Conservation (phyloP, 1,284 basidiomycete species). For the Mycosarcoma maydis region DNA sequence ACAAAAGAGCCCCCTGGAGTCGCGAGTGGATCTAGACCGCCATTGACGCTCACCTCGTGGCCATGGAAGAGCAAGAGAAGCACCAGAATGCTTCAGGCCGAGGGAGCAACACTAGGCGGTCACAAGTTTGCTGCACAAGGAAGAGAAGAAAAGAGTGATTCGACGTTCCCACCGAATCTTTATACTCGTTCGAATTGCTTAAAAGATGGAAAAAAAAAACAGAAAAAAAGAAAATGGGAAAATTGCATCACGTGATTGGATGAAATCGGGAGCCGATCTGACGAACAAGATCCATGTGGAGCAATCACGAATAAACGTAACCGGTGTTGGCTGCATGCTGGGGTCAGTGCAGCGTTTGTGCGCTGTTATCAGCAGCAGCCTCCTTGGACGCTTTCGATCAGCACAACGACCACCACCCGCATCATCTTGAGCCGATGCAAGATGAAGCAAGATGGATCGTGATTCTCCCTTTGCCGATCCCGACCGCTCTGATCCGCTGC, state of each 20-base stretch:
- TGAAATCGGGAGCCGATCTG: no score
- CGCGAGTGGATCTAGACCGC: constrained; percentile 52
- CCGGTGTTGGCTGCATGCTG: no score
- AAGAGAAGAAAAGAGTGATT: constrained; percentile 38
- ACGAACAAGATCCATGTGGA: no score
- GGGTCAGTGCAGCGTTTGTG: no score
- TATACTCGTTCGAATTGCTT: no score
- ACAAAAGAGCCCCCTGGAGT: constrained; percentile 43
- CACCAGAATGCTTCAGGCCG: constrained; percentile 18
- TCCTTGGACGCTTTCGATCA: no score
- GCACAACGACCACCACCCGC: not conserved
- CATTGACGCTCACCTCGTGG: constrained; percentile 53
- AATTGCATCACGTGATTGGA: constrained; percentile 20
- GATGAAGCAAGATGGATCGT: constrained; percentile 35
- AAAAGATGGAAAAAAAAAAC: no score
- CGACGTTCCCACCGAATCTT: not conserved
- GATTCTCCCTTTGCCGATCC: constrained; percentile 48
- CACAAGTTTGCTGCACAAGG: constrained; percentile 52
- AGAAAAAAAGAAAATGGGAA: not conserved
- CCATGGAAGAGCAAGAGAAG: constrained; percentile 41
- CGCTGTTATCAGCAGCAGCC: no score
- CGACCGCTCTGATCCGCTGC: constrained; percentile 13
- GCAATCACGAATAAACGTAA: no score
- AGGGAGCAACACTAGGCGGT: constrained; percentile 55
- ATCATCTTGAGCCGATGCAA: not conserved